phyloP scores from a whole-genome alignment of 1,139 yeast genomes.

The Yamadazyma aaseri region DNA sequence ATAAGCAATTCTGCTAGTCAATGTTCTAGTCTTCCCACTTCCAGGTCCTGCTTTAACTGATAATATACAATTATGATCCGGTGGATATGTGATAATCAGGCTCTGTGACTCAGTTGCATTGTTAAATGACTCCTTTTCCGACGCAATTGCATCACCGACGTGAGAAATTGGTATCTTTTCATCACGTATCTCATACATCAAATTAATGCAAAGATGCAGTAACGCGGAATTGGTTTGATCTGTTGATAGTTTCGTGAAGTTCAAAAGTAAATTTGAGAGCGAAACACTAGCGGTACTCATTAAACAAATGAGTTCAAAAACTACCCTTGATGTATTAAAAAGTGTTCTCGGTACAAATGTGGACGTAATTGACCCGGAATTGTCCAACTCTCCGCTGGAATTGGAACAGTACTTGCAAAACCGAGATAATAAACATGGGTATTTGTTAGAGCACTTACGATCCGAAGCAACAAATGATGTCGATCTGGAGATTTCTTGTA shows the following conservation, averaged over 20 bases:
- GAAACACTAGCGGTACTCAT: neutral
- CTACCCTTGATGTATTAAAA: conserved; percentile 2
- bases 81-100: conserved; percentile 34
- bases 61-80: conserved; percentile 36
- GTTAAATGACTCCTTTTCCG: no score
- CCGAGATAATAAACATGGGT: conserved; percentile 1
- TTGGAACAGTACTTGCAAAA: neutral
- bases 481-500: conserved; percentile 4
- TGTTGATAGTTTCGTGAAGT: no score
- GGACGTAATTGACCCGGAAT: neutral
- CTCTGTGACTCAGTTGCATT: conserved; percentile 37
- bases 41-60: conserved; percentile 72
- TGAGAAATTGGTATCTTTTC: no score
- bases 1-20: conserved; percentile 53
- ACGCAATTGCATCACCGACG: no score
- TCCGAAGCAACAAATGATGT: conserved; percentile 14
- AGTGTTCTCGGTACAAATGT: conserved; percentile 1
- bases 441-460: conserved; percentile 20
- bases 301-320: neutral
- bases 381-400: neutral
- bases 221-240: no score
- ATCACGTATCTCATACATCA: no score
- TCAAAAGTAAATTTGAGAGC: no score
- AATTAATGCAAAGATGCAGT: no score
- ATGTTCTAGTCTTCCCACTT: conserved; percentile 69